Conservation (phyloP, 2,329 filamentous ascomycete species). For the Beauveria caledonica region DNA sequence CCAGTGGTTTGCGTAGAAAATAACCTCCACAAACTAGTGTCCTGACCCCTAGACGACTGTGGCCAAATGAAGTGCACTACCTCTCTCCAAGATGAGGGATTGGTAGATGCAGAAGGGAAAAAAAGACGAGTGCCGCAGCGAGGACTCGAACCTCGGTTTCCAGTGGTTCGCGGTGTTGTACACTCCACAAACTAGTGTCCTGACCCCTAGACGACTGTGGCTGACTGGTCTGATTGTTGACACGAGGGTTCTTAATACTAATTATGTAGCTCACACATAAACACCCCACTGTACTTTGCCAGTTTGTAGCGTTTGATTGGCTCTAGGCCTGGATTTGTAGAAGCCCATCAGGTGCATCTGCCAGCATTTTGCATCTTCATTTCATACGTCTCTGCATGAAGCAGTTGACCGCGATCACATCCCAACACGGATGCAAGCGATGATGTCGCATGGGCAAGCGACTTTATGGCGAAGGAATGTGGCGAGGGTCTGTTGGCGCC, state of each 20-base stretch:
- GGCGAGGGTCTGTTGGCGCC: too few relatives aligned
- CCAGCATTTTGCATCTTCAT: too few relatives aligned
- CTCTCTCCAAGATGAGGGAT: background rate
- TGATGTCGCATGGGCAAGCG: too few relatives aligned
- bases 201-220: constrained; percentile 22
- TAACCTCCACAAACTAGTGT: constrained; percentile 22
- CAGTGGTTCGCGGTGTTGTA: constrained; percentile 17
- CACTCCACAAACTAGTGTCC: constrained; percentile 23
- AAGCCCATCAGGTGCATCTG: too few relatives aligned
- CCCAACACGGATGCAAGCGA: too few relatives aligned
- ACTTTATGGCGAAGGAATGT: too few relatives aligned
- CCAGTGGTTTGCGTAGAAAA: constrained; percentile 17
- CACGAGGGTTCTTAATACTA: background rate
- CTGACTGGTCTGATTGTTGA: constrained; percentile 5
- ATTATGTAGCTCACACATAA: background rate
- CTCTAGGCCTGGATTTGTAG: background rate
- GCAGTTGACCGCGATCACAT: too few relatives aligned
- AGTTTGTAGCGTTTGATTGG: background rate
- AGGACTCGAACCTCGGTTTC: constrained; percentile 24
- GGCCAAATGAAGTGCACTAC: background rate
- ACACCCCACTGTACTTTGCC: background rate
- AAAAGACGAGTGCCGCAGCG: background rate
- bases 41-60: constrained; percentile 22
- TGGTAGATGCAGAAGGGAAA: background rate
- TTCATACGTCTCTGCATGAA: too few relatives aligned